Evolutionary conservation across 805 yeast species (phyloP).

Genomic region (Maudiozyma barnettii): DNA sequence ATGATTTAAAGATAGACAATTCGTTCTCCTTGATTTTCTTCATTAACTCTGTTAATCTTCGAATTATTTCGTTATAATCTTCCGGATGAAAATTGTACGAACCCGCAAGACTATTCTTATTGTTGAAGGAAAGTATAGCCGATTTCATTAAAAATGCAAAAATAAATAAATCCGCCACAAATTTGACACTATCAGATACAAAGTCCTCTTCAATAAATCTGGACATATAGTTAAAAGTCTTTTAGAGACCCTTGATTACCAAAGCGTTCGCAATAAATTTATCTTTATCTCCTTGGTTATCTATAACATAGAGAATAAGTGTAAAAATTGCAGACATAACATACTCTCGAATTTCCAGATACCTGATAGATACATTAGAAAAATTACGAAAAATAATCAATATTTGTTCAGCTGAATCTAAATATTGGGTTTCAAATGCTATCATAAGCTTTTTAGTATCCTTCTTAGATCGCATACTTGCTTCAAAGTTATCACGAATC

Average conservation of each 20-base stretch:
- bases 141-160: slow-evolving; percentile 15
- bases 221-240: slow-evolving; percentile 4
- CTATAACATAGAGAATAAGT: slow-evolving; percentile 6
- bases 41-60: not conserved
- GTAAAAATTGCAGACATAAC: slow-evolving; percentile 10
- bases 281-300: slow-evolving; percentile 5
- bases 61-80: not conserved
- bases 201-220: slow-evolving; percentile 7
- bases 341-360: slow-evolving; percentile 9
- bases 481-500: slow-evolving; percentile 10
- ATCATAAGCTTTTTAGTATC: slow-evolving; percentile 1
- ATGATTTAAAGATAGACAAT: not conserved
- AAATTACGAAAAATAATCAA: slow-evolving; percentile 13
- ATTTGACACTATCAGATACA: slow-evolving; percentile 18
- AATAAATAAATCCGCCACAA: slow-evolving; percentile 18
- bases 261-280: slow-evolving; percentile 2
- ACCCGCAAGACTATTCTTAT: slow-evolving; percentile 1
- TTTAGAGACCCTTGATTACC: not conserved
- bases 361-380: slow-evolving; percentile 13
- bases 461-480: not conserved
- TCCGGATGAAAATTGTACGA: not conserved
- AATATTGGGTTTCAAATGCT: slow-evolving; percentile 2
- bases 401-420: slow-evolving; percentile 9
- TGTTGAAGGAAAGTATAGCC: slow-evolving; percentile 9
- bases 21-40: not conserved